phyloP scores from a whole-genome alignment of 768 basidiomycete genomes.

The Agrocybe praecox region DNA sequence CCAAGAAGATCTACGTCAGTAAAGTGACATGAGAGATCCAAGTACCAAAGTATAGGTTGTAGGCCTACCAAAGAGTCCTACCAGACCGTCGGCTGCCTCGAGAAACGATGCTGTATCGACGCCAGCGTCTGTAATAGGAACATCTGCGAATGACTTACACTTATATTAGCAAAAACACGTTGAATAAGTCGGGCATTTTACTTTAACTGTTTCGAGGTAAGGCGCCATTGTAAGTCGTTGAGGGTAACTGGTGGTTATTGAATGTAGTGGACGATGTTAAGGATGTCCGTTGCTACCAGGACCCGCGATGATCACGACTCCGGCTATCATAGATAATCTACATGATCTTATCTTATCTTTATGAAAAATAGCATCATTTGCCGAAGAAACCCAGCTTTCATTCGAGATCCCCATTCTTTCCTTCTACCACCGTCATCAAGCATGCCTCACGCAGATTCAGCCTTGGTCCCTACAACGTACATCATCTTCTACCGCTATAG shows the following conservation, averaged over 20 bases:
- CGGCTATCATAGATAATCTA: constrained; percentile 1
- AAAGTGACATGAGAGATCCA: background rate
- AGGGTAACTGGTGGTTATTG: constrained; percentile 3
- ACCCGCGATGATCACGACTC: background rate
- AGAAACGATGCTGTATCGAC: constrained; percentile 89
- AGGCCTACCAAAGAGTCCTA: constrained; percentile 83
- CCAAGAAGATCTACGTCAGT: constrained; percentile 73
- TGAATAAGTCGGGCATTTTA: constrained; percentile 25
- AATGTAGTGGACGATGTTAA: background rate
- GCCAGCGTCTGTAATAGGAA: constrained; percentile 82
- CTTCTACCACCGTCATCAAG: constrained; percentile 3
- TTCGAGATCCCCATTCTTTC: no score
- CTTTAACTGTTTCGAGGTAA: constrained; percentile 73
- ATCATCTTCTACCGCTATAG: background rate
- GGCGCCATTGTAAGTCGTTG: constrained; percentile 58
- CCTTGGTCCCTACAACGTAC: constrained; percentile 60
- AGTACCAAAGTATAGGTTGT: background rate
- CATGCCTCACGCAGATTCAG: constrained; percentile 88
- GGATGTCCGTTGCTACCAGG: background rate
- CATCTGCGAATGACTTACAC: constrained; percentile 88
- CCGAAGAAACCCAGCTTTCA: no score
- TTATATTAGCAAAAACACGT: background rate
- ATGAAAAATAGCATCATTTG: constrained; percentile 4
- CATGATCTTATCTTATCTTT: constrained; percentile 30
- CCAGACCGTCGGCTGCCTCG: constrained; percentile 86